Base-by-base conservation (phyloP, 2,329 filamentous ascomycete species). In the Neonectria sp. region DNA sequence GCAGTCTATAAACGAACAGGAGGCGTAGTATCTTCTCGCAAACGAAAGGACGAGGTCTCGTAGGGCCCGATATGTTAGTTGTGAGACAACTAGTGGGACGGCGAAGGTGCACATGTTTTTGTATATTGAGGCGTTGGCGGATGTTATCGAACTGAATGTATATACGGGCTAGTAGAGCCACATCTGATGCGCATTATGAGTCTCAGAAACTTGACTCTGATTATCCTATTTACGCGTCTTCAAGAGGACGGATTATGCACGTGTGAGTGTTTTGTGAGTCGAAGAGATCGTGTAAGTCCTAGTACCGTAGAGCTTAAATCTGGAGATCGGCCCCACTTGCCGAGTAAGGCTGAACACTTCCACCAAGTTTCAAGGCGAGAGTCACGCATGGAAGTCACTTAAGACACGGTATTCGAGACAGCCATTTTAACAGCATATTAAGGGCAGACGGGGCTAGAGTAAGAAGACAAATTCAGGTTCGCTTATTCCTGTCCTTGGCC, bases 1-100 rank as follows among this genome's bases (percentile, higher is more conserved):
- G 24, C 76, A 73, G 46, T 76, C 69, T 6, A 66, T 78, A 58
- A 66, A 76, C 49, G 77, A 77, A 27, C 73, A 76, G 53, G 75
- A 77, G 51, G 65, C 69, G 60, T 76, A 58, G 67, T 65, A 24
- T 9, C 12, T 68, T 58, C 25, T 35, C 25, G 51, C 8, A 40
- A 37, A 48, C 33, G 21, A 29, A 40, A 56, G 15, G 55, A 48
- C 17, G 12, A 46, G 21, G 17, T 31, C 12, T 37, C 7, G 11
- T 11, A 48, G 25, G 33, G 37, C 24, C 52, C 17, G n/a, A 40
- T 63, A 31, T 63, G 35, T 53, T 55, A 35, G 33, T 52, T 56
- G 27, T 24, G 46, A 63, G 46, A 52, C 57, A 43, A 25, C 21
- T 21, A 21, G 21, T 21, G 21, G 21, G 21, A 52, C 57, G 48